These are phyloP conservation scores for Phytophthora melonis DNA, from an alignment of 352 stramenopile genomes.

Conservation along the genomic window DNA sequence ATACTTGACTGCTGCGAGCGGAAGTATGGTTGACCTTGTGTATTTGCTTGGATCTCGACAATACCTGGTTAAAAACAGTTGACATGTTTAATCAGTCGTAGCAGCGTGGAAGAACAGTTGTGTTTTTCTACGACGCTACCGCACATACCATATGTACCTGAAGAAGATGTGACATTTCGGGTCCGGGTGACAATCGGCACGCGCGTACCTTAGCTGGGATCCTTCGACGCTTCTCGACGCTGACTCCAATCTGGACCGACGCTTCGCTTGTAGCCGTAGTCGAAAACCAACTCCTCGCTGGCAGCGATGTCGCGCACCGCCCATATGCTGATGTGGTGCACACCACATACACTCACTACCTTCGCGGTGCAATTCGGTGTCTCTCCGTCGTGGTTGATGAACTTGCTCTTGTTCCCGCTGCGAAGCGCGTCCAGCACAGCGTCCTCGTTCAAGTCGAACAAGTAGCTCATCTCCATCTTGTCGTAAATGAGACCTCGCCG, in stretches of 20 bases:
- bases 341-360: slow-evolving; percentile 84
- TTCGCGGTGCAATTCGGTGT: slow-evolving; percentile 79
- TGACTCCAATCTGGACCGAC: slow-evolving; percentile 69
- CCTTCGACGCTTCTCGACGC: slow-evolving; percentile 7
- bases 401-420: slow-evolving; percentile 92
- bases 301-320: slow-evolving; percentile 77
- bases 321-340: slow-evolving; percentile 92
- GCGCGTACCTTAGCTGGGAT: slow-evolving; percentile 24
- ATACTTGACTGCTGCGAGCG: too few relatives aligned
- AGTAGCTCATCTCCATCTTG: slow-evolving; percentile 79
- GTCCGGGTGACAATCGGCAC: background rate
- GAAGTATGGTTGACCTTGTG: too few relatives aligned
- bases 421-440: slow-evolving; percentile 87
- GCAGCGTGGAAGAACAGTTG: too few relatives aligned
- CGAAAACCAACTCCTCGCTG: slow-evolving; percentile 73
- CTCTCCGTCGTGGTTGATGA: slow-evolving; percentile 79
- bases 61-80: too few relatives aligned
- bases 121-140: too few relatives aligned
- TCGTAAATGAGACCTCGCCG: slow-evolving; percentile 82
- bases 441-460: slow-evolving; percentile 94
- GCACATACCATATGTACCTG: background rate
- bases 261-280: slow-evolving; percentile 68
- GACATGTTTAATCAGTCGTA: too few relatives aligned
- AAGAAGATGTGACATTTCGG: background rate
- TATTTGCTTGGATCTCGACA: too few relatives aligned